Evolutionary conservation across 2,329 filamentous ascomycete genomes (phyloP).

Genomic region (Coccinonectria pachysandricola): DNA sequence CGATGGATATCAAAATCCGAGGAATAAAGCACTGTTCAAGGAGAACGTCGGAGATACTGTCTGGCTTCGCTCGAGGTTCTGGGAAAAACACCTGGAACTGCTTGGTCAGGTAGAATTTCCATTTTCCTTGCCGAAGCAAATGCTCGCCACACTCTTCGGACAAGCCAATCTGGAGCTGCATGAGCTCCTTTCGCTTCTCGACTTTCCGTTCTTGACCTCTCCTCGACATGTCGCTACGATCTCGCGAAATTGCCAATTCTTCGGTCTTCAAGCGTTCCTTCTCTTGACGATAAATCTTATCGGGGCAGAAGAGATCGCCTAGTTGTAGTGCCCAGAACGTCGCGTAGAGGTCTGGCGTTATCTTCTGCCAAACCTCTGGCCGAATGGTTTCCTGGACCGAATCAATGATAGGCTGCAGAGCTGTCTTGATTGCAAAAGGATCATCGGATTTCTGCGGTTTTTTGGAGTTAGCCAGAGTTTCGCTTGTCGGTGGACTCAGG

Average conservation of each 20-base stretch:
- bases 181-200: conserved; percentile 57
- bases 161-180: conserved; percentile 58
- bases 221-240: conserved; percentile 63
- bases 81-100: conserved; percentile 76
- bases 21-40: conserved; percentile 92
- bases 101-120: conserved; percentile 58
- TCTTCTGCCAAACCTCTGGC: conserved; percentile 52
- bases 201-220: conserved; percentile 53
- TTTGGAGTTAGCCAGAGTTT: conserved; percentile 15
- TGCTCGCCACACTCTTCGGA: conserved; percentile 65
- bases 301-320: conserved; percentile 68
- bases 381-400: conserved; percentile 53
- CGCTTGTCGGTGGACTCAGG: conserved; percentile 4
- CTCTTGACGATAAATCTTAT: conserved; percentile 68
- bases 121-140: conserved; percentile 55
- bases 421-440: conserved; percentile 20
- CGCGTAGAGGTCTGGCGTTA: conserved; percentile 74
- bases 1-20: conserved; percentile 69
- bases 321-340: conserved; percentile 88
- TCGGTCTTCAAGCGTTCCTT: conserved; percentile 58
- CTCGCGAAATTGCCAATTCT: conserved; percentile 55
- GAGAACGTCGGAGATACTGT: conserved; percentile 62
- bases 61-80: conserved; percentile 50
- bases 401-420: conserved; percentile 61
- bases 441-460: conserved; percentile 25